Evolutionary conservation across 768 basidiomycete species (phyloP).

Genomic region (Lentinula sp.): DNA sequence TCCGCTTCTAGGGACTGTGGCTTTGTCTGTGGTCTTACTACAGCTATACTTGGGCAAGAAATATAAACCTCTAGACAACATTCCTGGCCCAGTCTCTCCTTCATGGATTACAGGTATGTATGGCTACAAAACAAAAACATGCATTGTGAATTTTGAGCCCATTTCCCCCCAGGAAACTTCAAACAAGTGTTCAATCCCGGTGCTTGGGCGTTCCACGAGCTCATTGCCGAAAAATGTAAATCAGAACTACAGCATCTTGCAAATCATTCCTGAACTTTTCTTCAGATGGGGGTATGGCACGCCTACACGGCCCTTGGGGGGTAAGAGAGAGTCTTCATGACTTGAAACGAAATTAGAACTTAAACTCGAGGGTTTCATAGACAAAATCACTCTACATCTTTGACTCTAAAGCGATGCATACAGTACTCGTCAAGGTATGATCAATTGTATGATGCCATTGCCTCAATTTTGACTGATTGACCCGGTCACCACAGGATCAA

Average conservation of each 20-base stretch:
- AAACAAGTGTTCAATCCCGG: neutral
- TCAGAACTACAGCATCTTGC: neutral
- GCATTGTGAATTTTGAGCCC: no score
- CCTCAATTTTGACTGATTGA: neutral
- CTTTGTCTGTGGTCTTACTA: neutral
- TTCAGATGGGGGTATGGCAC: neutral
- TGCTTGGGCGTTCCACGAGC: neutral
- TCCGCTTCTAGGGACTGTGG: neutral
- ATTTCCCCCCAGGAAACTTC: neutral
- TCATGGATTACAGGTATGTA: neutral
- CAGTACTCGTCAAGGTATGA: constrained; percentile 1
- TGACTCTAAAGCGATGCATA: constrained; percentile 1
- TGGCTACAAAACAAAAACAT: no score
- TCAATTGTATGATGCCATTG: no score
- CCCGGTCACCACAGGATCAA: neutral
- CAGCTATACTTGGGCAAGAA: neutral
- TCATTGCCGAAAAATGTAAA: neutral
- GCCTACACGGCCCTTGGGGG: neutral
- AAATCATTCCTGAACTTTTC: no score
- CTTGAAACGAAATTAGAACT: no score
- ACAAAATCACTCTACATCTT: neutral
- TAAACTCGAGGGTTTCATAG: neutral
- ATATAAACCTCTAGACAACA: neutral
- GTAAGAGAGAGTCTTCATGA: neutral
- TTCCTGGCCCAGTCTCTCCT: neutral